Evolutionary conservation across 352 stramenopile genomes (phyloP).

Genomic region (Pythium plurisporium): DNA sequence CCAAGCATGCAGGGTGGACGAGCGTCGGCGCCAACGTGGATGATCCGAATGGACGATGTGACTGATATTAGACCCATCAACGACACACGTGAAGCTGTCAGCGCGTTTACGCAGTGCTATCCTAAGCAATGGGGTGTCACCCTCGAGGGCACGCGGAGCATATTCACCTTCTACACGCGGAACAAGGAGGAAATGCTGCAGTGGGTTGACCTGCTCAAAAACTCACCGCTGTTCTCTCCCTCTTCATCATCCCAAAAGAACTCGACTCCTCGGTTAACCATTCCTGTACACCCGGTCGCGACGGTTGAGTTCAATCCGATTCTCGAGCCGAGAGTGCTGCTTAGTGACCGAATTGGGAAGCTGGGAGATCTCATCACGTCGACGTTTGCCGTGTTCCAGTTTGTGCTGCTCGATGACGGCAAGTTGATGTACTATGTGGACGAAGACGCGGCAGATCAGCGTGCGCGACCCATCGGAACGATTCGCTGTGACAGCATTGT

Average conservation of each 20-base stretch:
- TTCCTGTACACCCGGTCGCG: constrained; percentile 75
- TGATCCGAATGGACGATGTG: constrained; percentile 79
- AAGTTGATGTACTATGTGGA: constrained; percentile 81
- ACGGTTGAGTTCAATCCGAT: constrained; percentile 71
- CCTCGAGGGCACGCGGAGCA: constrained; percentile 70
- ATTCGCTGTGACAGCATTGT: constrained; percentile 81
- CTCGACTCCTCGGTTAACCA: constrained; percentile 52
- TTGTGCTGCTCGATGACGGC: constrained; percentile 73
- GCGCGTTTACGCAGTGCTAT: constrained; percentile 76
- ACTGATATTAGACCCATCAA: constrained; percentile 82
- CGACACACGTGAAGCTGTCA: constrained; percentile 71
- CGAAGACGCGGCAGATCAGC: constrained; percentile 43
- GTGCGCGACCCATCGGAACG: constrained; percentile 65
- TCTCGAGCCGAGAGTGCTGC: constrained; percentile 61
- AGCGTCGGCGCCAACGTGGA: constrained; percentile 61
- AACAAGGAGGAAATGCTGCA: constrained; percentile 74
- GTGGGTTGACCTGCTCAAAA: constrained; percentile 87
- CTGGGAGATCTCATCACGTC: constrained; percentile 67
- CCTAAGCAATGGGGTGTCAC: constrained; percentile 85
- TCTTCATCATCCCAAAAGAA: constrained; percentile 9
- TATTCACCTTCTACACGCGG: constrained; percentile 85
- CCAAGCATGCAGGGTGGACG: constrained; percentile 76
- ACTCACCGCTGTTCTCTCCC: constrained; percentile 70
- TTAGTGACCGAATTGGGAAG: constrained; percentile 71
- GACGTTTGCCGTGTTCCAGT: constrained; percentile 60